Base-by-base conservation (phyloP, 441 rosid genomes). In the Populus hybrid region DNA sequence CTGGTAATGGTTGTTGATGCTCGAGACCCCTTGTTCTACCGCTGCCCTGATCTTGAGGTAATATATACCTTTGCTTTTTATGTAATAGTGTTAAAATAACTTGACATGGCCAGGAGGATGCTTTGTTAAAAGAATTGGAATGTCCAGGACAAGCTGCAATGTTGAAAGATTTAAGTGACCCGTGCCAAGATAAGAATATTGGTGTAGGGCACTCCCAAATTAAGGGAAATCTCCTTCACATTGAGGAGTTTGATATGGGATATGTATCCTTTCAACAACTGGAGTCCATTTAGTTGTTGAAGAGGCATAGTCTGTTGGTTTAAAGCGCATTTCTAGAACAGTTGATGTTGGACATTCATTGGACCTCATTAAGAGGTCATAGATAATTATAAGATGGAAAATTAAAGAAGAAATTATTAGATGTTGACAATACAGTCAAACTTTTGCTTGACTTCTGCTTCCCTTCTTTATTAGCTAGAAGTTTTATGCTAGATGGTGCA, bases 1-100 rank as follows among this genome's bases (percentile, higher is more conserved):
- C 86, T 95, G 61, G 99, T 93, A 75, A 95, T 95, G 98, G 98
- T 93, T 72, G 98, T 95, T 85, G 99, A 93, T 87, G 98, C 97
- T 50, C 87, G 98, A 80, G 90, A 95, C 79, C 98, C 98, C 10
- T 79, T 95, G 69, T 95, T 95, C 82, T 95, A 95, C 75, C 93
- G 91, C 40, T 93, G 99, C 79, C 94, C 95, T 53, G 99, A 95
- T 85, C 93, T 95, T 78, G 99, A 95, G 99, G 99, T 95, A 90
- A 72, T 76, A 21, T 36, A 71, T 71, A 77, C 30, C 65, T 73
- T 75, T 73, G 74, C 32, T 50, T 74, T 63, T 42, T 75, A 24
- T 21, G 50, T 12, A 10, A 21, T 30, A 16, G 28, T 28, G 46
- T 57, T 67, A 66, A 35, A 75, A 63, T 61, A 23, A 76, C 20